phyloP scores from a whole-genome alignment of 1,284 basidiomycete genomes.

The Pisolithus thermaeus region DNA sequence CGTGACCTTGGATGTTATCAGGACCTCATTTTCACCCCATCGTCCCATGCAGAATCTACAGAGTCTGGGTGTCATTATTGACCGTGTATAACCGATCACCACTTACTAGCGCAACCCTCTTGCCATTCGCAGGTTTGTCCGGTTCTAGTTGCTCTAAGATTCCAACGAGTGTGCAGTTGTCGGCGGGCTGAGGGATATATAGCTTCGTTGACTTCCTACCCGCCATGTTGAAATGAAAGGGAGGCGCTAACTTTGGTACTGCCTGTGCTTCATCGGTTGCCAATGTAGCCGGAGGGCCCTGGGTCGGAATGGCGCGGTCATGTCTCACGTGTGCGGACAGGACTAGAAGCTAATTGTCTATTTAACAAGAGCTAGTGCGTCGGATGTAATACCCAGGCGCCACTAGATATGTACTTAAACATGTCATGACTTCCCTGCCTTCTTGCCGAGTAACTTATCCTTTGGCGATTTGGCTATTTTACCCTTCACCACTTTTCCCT shows the following conservation, averaged over 20 bases:
- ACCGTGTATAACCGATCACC: conserved; percentile 1
- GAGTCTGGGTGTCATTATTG: conserved; percentile 8
- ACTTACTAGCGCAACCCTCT: conserved; percentile 65
- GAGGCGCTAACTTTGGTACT: not conserved
- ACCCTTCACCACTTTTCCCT: conserved; percentile 44
- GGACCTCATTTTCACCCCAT: conserved; percentile 50
- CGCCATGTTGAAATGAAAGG: conserved; percentile 25
- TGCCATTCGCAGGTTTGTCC: conserved; percentile 43
- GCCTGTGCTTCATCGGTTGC: not conserved
- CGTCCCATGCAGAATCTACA: conserved; percentile 69
- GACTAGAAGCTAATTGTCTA: too few species aligned
- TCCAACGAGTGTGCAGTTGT: conserved; percentile 49
- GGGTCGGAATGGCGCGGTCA: too few species aligned
- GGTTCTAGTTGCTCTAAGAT: conserved; percentile 57
- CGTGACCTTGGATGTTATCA: not conserved
- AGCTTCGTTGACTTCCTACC: conserved; percentile 42
- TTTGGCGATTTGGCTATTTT: conserved; percentile 47
- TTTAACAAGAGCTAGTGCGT: not conserved
- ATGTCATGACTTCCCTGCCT: not conserved
- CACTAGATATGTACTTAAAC: not conserved
- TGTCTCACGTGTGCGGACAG: too few species aligned
- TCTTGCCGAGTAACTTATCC: conserved; percentile 35
- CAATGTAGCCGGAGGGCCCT: not conserved
- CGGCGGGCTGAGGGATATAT: conserved; percentile 51
- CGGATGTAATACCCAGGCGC: not conserved